These are phyloP conservation scores for Albatrellus ellisii DNA, from an alignment of 768 basidiomycete genomes.

Conservation along the genomic window DNA sequence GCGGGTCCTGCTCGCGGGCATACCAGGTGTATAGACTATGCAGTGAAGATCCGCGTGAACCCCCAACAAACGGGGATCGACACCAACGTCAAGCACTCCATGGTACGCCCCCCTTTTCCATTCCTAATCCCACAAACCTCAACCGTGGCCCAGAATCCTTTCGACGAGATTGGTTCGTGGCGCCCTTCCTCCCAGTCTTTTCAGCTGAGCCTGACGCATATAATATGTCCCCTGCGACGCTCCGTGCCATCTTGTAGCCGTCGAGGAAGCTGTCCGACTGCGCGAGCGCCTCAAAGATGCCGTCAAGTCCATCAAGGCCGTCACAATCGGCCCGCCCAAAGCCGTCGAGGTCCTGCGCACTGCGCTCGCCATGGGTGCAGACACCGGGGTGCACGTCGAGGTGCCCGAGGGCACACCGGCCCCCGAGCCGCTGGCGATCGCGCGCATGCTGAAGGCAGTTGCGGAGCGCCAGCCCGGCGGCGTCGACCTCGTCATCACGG, in stretches of 20 bases:
- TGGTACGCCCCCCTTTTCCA: constrained; percentile 42
- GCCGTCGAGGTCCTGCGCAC: constrained; percentile 84
- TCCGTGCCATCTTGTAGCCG: constrained; percentile 36
- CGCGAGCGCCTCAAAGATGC: constrained; percentile 69
- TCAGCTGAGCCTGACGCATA: neutral
- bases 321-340: constrained; percentile 93
- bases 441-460: constrained; percentile 69
- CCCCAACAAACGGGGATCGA: constrained; percentile 92
- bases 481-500: constrained; percentile 85
- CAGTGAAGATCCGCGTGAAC: constrained; percentile 97
- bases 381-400: constrained; percentile 85
- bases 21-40: constrained; percentile 87
- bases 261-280: constrained; percentile 95
- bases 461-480: constrained; percentile 46
- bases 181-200: neutral
- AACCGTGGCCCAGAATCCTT: constrained; percentile 62
- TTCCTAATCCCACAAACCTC: neutral
- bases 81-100: constrained; percentile 96
- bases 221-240: neutral
- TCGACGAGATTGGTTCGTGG: constrained; percentile 90
- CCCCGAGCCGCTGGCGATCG: constrained; percentile 87
- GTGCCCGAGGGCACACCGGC: constrained; percentile 55
- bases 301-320: constrained; percentile 79
- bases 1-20: neutral
- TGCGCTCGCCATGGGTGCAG: constrained; percentile 96